phyloP scores from a whole-genome alignment of 495 filamentous ascomycete species.

The Hamigera avellanea region DNA sequence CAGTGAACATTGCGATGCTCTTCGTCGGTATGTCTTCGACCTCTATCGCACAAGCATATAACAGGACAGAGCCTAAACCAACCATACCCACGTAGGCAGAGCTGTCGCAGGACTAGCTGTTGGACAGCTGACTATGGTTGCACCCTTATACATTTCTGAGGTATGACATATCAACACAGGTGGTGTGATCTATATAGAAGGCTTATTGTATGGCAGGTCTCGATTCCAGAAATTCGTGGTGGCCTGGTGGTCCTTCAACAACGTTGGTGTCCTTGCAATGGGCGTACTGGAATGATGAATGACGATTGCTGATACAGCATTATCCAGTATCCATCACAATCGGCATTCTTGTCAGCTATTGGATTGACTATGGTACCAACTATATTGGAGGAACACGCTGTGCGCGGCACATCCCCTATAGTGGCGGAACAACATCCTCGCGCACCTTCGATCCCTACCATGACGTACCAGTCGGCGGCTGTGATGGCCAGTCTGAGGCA shows the following conservation, averaged over 20 bases:
- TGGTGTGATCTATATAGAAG: slow-evolving; percentile 23
- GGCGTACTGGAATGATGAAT: neutral
- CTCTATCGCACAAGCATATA: no score
- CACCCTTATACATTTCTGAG: slow-evolving; percentile 29
- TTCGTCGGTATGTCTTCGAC: slow-evolving; percentile 38
- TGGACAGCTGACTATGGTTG: slow-evolving; percentile 31
- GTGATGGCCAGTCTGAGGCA: slow-evolving; percentile 47
- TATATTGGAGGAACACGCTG: slow-evolving; percentile 31
- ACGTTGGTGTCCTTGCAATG: slow-evolving; percentile 20
- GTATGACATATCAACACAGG: slow-evolving; percentile 2
- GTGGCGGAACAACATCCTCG: slow-evolving; percentile 49
- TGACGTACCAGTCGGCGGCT: slow-evolving; percentile 28
- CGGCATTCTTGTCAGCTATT: slow-evolving; percentile 76
- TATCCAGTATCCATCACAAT: slow-evolving; percentile 64
- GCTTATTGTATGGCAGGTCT: slow-evolving; percentile 24
- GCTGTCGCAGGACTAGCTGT: slow-evolving; percentile 52
- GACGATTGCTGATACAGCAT: no score
- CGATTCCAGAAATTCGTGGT: slow-evolving; percentile 51
- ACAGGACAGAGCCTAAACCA: no score
- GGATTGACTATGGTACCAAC: slow-evolving; percentile 58
- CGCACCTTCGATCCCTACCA: slow-evolving; percentile 29
- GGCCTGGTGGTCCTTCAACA: slow-evolving; percentile 70
- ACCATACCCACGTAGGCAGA: slow-evolving; percentile 55
- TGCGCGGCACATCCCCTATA: slow-evolving; percentile 39
- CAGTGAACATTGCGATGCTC: slow-evolving; percentile 48